These are phyloP conservation scores for Epicoccum nigrum DNA, from an alignment of 2,329 filamentous ascomycete species.

Conservation along the genomic window DNA sequence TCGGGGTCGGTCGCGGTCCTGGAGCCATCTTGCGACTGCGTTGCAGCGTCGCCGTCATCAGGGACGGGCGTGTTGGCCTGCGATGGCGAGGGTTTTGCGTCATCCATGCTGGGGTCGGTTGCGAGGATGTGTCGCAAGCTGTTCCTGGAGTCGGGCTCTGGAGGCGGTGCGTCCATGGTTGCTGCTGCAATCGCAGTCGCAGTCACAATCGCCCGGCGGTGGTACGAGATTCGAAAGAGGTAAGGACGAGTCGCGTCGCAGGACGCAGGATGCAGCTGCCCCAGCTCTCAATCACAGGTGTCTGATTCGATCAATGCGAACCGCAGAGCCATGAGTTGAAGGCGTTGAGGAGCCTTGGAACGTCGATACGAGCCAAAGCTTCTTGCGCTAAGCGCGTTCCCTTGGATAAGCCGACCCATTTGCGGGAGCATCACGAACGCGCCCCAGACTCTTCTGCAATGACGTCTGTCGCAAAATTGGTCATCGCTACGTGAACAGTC, in stretches of 20 bases:
- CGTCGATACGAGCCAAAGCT: conserved; percentile 17
- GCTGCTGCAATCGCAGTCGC: conserved; percentile 8
- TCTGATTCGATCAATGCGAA: conserved; percentile 11
- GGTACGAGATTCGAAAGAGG: conserved; percentile 26
- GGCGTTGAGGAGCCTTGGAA: conserved; percentile 16
- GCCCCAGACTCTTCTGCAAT: conserved; percentile 3
- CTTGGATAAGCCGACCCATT: conserved; percentile 15
- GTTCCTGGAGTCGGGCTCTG: conserved; percentile 48
- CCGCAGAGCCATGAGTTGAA: conserved; percentile 14
- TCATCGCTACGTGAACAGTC: too few species aligned
- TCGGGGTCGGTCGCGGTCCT: conserved; percentile 38
- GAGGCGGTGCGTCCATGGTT: conserved; percentile 29
- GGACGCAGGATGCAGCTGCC: conserved; percentile 7
- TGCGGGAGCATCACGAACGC: conserved; percentile 17
- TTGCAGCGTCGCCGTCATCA: conserved; percentile 41
- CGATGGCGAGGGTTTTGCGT: conserved; percentile 36
- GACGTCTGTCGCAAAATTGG: too few species aligned
- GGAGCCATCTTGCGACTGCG: conserved; percentile 35
- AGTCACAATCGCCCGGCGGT: too few species aligned
- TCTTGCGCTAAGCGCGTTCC: conserved; percentile 15
- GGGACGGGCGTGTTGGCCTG: conserved; percentile 38
- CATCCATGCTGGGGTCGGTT: conserved; percentile 45
- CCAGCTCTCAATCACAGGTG: conserved; percentile 15
- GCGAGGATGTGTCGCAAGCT: conserved; percentile 49
- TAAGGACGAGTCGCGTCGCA: conserved; percentile 22